phyloP scores from a whole-genome alignment of 805 yeast genomes.

The Metschnikowia sp. region DNA sequence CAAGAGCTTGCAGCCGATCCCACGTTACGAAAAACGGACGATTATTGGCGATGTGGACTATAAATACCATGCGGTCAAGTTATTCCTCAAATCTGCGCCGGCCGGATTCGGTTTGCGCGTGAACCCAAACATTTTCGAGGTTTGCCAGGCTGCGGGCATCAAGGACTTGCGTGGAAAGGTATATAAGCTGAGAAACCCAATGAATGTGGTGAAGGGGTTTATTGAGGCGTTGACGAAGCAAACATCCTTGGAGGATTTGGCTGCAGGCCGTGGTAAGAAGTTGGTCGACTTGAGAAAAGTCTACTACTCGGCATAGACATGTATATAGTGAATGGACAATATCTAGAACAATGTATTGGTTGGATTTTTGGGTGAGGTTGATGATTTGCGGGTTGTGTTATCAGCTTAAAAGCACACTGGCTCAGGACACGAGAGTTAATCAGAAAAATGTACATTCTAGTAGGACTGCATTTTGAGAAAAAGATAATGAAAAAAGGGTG shows the following conservation, averaged over 20 bases:
- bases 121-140: slow-evolving; percentile 83
- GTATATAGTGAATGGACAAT: slow-evolving; percentile 8
- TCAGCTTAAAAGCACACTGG: too few relatives aligned
- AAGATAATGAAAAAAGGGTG: too few relatives aligned
- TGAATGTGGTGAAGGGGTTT: slow-evolving; percentile 90
- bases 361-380: too few relatives aligned
- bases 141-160: slow-evolving; percentile 91
- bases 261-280: slow-evolving; percentile 90
- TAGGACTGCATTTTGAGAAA: too few relatives aligned
- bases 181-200: slow-evolving; percentile 86
- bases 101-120: slow-evolving; percentile 93
- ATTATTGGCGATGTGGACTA: slow-evolving; percentile 78
- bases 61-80: slow-evolving; percentile 82
- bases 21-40: slow-evolving; percentile 89
- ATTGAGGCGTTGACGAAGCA: slow-evolving; percentile 82
- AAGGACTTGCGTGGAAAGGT: slow-evolving; percentile 90
- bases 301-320: slow-evolving; percentile 57
- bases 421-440: too few relatives aligned
- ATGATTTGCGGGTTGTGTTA: too few relatives aligned
- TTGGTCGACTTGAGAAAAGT: slow-evolving; percentile 88
- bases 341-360: too few relatives aligned
- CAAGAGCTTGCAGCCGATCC: slow-evolving; percentile 74
- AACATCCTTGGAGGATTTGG: slow-evolving; percentile 80
- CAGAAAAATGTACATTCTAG: too few relatives aligned
- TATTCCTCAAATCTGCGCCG: slow-evolving; percentile 81